Evolutionary conservation across 805 yeast species (phyloP).

Genomic region (Lachancea sp.): DNA sequence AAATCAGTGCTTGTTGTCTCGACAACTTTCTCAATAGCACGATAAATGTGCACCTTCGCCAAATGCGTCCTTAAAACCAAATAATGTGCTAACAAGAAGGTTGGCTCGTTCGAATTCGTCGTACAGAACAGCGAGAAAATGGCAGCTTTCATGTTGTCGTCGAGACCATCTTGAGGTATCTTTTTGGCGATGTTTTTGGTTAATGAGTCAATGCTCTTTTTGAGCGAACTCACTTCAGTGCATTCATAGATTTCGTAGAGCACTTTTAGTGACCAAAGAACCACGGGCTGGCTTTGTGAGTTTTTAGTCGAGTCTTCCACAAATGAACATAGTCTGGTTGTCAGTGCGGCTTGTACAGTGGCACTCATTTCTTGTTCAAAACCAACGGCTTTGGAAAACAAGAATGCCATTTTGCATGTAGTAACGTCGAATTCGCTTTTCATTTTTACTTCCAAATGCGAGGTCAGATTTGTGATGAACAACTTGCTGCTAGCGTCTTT

Average conservation of each 20-base stretch:
- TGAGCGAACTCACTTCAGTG: neutral
- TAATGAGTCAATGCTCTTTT: neutral
- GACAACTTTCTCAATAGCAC: conserved; percentile 20
- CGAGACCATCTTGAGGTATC: neutral
- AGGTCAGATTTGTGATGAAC: conserved; percentile 10
- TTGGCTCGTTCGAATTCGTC: conserved; percentile 15
- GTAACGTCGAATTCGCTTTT: neutral
- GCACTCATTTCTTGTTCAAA: neutral
- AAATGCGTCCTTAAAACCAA: conserved; percentile 29
- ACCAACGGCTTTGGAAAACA: neutral
- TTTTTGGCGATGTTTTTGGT: neutral
- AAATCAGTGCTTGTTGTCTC: conserved; percentile 1
- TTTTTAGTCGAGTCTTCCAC: no score
- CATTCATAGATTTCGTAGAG: conserved; percentile 1
- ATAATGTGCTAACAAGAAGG: conserved; percentile 33
- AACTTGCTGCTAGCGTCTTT: conserved; percentile 25
- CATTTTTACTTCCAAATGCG: neutral
- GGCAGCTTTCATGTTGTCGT: conserved; percentile 7
- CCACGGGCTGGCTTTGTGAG: neutral
- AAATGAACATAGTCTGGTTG: neutral
- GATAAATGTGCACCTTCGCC: conserved; percentile 9
- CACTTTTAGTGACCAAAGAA: conserved; percentile 2
- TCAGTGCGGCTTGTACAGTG: neutral
- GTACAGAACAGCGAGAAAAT: conserved; percentile 28
- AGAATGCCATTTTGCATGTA: conserved; percentile 1